Conservation (phyloP, 2,329 filamentous ascomycete species). For the Ampelomyces quisqualis region DNA sequence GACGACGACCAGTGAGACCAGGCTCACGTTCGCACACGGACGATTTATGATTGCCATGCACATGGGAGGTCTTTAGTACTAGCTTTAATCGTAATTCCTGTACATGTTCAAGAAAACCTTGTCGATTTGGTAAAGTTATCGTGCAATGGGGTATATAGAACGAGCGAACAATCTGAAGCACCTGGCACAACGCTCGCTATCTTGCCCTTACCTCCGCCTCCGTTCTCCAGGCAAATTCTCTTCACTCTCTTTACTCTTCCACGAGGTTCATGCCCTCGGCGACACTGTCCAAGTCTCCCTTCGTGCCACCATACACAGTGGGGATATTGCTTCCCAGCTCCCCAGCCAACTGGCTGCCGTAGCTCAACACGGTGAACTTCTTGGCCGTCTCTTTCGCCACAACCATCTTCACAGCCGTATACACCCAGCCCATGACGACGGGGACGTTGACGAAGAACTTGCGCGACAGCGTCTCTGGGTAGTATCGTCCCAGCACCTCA, state of each 20-base stretch:
- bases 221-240: neutral
- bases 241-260: conserved; percentile 4
- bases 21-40: neutral
- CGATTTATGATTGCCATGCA: conserved; percentile 6
- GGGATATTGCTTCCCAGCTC: conserved; percentile 70
- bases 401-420: conserved; percentile 50
- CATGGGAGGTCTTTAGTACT: neutral
- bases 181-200: neutral
- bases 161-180: neutral
- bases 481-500: conserved; percentile 74
- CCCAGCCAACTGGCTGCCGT: conserved; percentile 66
- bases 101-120: conserved; percentile 1
- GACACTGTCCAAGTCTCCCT: conserved; percentile 50
- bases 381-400: conserved; percentile 51
- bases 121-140: conserved; percentile 17
- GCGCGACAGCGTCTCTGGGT: conserved; percentile 83
- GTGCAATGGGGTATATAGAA: conserved; percentile 2
- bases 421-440: conserved; percentile 79
- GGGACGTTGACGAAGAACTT: conserved; percentile 98
- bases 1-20: conserved; percentile 6
- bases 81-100: conserved; percentile 6
- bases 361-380: conserved; percentile 53
- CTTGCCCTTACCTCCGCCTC: conserved; percentile 5
- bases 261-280: conserved; percentile 46
- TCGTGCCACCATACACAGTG: conserved; percentile 76